Evolutionary conservation across 176 grass and related monocot genomes (phyloP).

Genomic region (Cymbopogon citratus): DNA sequence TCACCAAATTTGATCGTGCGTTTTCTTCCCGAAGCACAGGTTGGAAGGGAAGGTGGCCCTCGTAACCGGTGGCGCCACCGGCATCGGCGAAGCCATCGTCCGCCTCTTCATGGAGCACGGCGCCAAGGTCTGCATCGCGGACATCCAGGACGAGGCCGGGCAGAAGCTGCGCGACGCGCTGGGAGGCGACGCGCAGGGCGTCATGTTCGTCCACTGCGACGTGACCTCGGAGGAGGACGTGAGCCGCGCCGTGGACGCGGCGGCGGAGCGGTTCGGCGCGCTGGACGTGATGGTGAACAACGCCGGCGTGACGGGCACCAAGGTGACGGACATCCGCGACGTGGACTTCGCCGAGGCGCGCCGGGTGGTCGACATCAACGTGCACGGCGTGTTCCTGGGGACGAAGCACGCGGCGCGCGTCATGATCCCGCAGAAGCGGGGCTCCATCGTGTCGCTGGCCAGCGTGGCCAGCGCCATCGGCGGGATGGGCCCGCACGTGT

Average conservation of each 20-base stretch:
- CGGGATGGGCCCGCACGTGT: conserved; percentile 62
- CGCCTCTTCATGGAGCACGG: conserved; percentile 82
- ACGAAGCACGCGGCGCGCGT: conserved; percentile 83
- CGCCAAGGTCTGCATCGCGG: conserved; percentile 77
- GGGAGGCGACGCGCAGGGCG: conserved; percentile 28
- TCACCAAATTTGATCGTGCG: background rate
- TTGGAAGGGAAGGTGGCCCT: conserved; percentile 74
- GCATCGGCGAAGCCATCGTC: conserved; percentile 70
- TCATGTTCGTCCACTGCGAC: conserved; percentile 66
- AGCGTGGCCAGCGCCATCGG: conserved; percentile 51
- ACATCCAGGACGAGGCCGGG: conserved; percentile 56
- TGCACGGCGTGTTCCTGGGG: conserved; percentile 65
- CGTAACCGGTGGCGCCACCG: conserved; percentile 71
- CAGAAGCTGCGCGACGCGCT: conserved; percentile 50
- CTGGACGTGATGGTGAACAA: conserved; percentile 91
- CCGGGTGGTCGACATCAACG: conserved; percentile 67
- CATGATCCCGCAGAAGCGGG: conserved; percentile 61
- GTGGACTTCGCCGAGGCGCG: conserved; percentile 46
- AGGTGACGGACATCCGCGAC: conserved; percentile 58
- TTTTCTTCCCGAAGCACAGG: conserved; percentile 25
- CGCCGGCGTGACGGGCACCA: conserved; percentile 54
- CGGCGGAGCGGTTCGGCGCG: conserved; percentile 42
- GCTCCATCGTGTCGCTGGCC: conserved; percentile 64
- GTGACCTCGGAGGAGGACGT: conserved; percentile 62
- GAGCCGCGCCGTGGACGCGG: conserved; percentile 47